phyloP scores from a whole-genome alignment of 2,329 filamentous ascomycete species.

The Aspergillus brasiliensis region DNA sequence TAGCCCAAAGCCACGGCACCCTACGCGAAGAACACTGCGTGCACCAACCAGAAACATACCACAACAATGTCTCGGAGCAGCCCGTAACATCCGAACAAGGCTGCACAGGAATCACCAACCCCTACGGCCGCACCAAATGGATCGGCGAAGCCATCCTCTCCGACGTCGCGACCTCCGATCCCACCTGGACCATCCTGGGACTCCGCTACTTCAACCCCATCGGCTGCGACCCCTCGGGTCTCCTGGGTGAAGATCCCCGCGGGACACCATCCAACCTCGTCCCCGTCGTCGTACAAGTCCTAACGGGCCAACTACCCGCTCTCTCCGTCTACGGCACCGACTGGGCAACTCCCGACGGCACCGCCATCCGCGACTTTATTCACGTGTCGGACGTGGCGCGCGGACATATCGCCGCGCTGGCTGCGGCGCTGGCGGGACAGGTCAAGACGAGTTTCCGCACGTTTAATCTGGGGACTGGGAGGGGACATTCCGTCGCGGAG shows the following conservation, averaged over 20 bases:
- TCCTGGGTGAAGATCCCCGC: conserved; percentile 65
- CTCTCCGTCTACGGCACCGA: conserved; percentile 64
- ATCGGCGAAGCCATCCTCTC: conserved; percentile 67
- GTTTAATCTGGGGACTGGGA: conserved; percentile 41
- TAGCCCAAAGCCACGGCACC: conserved; percentile 46
- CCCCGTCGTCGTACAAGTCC: conserved; percentile 62
- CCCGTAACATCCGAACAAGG: conserved; percentile 49
- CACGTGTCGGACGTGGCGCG: conserved; percentile 66
- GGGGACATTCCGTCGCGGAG: conserved; percentile 37
- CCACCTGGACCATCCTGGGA: conserved; percentile 62
- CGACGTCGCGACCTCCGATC: conserved; percentile 61
- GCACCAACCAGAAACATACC: conserved; percentile 50
- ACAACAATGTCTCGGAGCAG: conserved; percentile 43
- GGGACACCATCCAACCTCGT: conserved; percentile 64
- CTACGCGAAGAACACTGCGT: conserved; percentile 58
- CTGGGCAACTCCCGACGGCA: conserved; percentile 66
- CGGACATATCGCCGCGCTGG: conserved; percentile 62
- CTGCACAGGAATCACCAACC: conserved; percentile 61
- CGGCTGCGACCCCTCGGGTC: conserved; percentile 65
- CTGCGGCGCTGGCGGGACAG: conserved; percentile 32
- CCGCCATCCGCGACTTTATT: conserved; percentile 67
- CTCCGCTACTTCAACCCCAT: conserved; percentile 69
- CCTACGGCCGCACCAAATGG: conserved; percentile 67
- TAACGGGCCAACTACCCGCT: conserved; percentile 54
- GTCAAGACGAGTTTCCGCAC: conserved; percentile 40